These are phyloP conservation scores for Penicillium parvum DNA, from an alignment of 495 filamentous ascomycete species.

Conservation along the genomic window DNA sequence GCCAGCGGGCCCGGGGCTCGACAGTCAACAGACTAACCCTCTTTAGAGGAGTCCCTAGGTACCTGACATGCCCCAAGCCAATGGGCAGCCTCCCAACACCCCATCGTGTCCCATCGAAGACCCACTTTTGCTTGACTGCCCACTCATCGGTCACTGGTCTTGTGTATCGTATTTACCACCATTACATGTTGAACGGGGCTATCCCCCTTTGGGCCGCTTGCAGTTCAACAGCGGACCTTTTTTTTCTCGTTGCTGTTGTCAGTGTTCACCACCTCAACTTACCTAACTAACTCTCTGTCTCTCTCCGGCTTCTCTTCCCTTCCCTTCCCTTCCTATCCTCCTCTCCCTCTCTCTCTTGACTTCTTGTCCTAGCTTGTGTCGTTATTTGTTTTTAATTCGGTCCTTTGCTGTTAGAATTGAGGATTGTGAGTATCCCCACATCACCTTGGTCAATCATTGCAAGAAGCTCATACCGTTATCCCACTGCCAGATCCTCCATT, in stretches of 20 bases:
- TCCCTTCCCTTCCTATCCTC: constrained; percentile 23
- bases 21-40: too few species aligned
- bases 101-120: constrained; percentile 5
- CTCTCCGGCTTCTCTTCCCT: constrained; percentile 16
- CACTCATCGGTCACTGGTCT: too few species aligned
- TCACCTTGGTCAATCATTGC: too few species aligned
- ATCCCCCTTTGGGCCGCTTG: constrained; percentile 16
- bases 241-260: constrained; percentile 22
- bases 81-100: constrained; percentile 7
- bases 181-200: constrained; percentile 15
- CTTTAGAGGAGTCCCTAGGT: too few species aligned
- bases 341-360: constrained; percentile 18
- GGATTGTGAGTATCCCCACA: constrained; percentile 5
- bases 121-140: background rate
- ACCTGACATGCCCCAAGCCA: constrained; percentile 2
- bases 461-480: constrained; percentile 1
- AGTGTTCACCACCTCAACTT: constrained; percentile 2
- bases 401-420: constrained; percentile 1
- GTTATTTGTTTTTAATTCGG: constrained; percentile 12
- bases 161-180: too few species aligned
- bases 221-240: constrained; percentile 29
- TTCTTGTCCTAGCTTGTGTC: constrained; percentile 3
- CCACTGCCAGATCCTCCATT: constrained; percentile 6
- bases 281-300: constrained; percentile 14
- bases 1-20: background rate